Conservation (phyloP, 1,284 basidiomycete genomes). For the Cystobasidiaceae sp. region DNA sequence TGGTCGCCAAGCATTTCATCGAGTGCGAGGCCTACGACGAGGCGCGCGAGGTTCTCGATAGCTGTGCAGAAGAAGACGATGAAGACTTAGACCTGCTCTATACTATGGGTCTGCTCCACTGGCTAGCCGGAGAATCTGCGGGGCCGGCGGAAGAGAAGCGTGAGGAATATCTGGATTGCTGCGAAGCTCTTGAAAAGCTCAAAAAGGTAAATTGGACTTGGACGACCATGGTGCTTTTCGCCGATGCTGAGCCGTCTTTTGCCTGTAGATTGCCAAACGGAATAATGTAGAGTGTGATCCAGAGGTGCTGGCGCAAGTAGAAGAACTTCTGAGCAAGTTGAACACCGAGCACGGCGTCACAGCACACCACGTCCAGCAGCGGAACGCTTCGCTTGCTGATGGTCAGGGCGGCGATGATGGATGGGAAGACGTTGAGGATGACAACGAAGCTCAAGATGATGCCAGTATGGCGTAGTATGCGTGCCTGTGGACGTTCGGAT, state of each 20-base stretch:
- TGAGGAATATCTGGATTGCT: slow-evolving; percentile 1
- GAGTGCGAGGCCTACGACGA: slow-evolving; percentile 67
- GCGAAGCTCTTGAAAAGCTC: slow-evolving; percentile 20
- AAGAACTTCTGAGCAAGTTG: slow-evolving; percentile 66
- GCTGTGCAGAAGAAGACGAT: slow-evolving; percentile 74
- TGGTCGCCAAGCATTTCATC: slow-evolving; percentile 74
- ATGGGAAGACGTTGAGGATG: slow-evolving; percentile 49
- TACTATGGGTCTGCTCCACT: slow-evolving; percentile 65
- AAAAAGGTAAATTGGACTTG: not conserved
- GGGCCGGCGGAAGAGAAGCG: not conserved
- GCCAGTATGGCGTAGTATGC: slow-evolving; percentile 51
- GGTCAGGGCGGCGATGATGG: slow-evolving; percentile 50
- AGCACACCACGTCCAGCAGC: slow-evolving; percentile 56
- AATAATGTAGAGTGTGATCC: slow-evolving; percentile 68
- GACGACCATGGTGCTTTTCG: not conserved
- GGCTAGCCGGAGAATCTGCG: slow-evolving; percentile 15
- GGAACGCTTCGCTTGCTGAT: slow-evolving; percentile 46
- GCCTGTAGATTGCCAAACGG: slow-evolving; percentile 57
- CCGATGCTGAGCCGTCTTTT: not conserved
- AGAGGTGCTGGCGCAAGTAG: slow-evolving; percentile 70
- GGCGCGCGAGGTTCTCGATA: slow-evolving; percentile 71
- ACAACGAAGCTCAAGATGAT: slow-evolving; percentile 57
- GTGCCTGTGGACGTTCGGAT: not conserved
- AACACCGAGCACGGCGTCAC: slow-evolving; percentile 64
- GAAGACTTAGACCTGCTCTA: slow-evolving; percentile 89